Evolutionary conservation across 2,329 filamentous ascomycete species (phyloP).

Genomic region (Colletotrichum destructivum): DNA sequence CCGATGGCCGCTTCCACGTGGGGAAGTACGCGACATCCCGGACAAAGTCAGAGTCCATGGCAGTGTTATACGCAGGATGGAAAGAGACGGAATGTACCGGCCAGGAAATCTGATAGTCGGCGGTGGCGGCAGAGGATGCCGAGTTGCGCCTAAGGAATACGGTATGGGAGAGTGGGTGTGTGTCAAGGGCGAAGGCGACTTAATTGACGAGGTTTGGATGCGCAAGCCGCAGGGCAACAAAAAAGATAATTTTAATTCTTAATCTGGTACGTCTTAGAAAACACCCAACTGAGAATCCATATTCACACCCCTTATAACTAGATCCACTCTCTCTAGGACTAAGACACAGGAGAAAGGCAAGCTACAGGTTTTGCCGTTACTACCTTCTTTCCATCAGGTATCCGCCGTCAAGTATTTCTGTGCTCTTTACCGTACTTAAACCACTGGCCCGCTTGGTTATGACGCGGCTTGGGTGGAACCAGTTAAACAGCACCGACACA

Average conservation of each 20-base stretch:
- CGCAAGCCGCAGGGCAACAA: constrained; percentile 50
- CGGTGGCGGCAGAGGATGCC: constrained; percentile 80
- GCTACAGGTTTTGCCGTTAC: no score
- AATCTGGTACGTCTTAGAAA: no score
- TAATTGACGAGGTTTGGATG: constrained; percentile 78
- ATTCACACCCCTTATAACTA: no score
- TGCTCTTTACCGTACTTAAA: no score
- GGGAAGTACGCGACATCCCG: constrained; percentile 84
- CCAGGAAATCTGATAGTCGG: constrained; percentile 87
- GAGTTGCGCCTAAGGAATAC: constrained; percentile 70
- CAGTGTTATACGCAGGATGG: constrained; percentile 81
- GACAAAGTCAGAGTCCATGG: constrained; percentile 79
- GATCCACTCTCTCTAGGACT: no score
- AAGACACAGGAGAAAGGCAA: no score
- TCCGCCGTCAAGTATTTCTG: no score
- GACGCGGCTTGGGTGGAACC: no score
- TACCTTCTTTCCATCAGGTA: no score
- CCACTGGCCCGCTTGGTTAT: no score
- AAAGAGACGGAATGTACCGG: constrained; percentile 73
- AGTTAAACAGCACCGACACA: no score
- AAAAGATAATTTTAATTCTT: constrained; percentile 5
- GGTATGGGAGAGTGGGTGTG: constrained; percentile 83
- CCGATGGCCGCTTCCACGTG: constrained; percentile 83
- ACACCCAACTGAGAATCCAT: no score
- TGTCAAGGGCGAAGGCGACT: constrained; percentile 74